Evolutionary conservation across 352 stramenopile species (phyloP), one percentile per base, ranked within the genome.

Genomic region (Peronospora destructor): DNA sequence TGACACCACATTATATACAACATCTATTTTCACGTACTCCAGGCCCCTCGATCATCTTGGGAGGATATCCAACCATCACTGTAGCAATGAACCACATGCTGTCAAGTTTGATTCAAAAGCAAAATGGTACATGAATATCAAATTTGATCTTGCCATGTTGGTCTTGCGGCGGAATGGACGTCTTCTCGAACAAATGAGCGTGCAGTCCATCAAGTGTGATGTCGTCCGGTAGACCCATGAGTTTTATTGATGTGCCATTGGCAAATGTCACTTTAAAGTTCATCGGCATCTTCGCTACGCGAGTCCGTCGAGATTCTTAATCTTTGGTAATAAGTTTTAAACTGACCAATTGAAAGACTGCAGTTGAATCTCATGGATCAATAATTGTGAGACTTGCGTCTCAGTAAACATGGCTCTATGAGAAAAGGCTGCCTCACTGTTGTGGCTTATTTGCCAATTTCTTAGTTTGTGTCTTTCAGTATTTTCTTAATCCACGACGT

Each of bases 191-290:
- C 19, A 91, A 58, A 26, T 71, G 54, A 16, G 53, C 48, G 36
- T 65, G 74, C 45, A 90, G 39, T 16, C 60, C 73, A 40, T 85
- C 73, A 29, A 90, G 58, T 21, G 78, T 87, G 45, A 69, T 68
- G 46, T 80, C 63, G 39, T 83, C 73, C 10, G 74, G 52, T 28
- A 90, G 48, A 5, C 67, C 67, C 50, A 84, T 71, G 17, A 90
- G 73, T 48, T 82, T 84, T 52, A 83, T 72, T n/a, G 78, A 86
- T 40, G 73, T 68, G 43, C 78, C 78, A 57, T 86, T 64, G 8
- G 78, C 66, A 60, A 86, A 90, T 36, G 73, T 86, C 39, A 86
- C 73, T 40, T 90, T 90, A 57, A 87, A 87, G 49, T 74, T 71
- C 50, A 74, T 66, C n/a, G 49, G 48, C 61, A 70, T 61, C 14